phyloP scores from a whole-genome alignment of 225 moss, liverwort and hornwort species.

The Ulota crispa region DNA sequence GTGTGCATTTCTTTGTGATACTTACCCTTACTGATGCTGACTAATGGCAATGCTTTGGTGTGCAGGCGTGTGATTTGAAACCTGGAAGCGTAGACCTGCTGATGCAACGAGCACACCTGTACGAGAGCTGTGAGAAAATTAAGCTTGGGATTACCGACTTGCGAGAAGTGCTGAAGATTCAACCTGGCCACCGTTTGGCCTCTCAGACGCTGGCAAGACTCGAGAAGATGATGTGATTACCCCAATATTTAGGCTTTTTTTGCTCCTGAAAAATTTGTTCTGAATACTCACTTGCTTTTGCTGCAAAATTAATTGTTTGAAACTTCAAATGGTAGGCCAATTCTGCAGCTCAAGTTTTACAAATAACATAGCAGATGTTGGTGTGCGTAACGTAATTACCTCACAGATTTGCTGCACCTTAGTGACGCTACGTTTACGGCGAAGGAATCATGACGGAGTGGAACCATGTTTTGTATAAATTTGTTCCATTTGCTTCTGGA shows the following conservation, averaged over 20 bases:
- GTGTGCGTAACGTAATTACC: slow-evolving; percentile 27
- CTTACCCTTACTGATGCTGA: background rate
- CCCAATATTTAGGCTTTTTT: background rate
- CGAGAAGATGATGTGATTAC: slow-evolving; percentile 71
- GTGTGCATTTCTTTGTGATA: background rate
- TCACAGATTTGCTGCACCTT: slow-evolving; percentile 27
- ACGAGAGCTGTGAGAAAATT: slow-evolving; percentile 98
- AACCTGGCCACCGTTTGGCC: slow-evolving; percentile 70
- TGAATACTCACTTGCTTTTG: slow-evolving; percentile 24
- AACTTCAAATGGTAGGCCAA: slow-evolving; percentile 12
- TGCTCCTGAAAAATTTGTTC: slow-evolving; percentile 8
- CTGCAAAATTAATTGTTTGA: slow-evolving; percentile 25
- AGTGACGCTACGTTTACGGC: slow-evolving; percentile 20
- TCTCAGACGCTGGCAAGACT: slow-evolving; percentile 71
- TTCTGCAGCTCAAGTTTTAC: slow-evolving; percentile 27
- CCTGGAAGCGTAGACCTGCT: slow-evolving; percentile 58
- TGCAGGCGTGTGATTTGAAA: slow-evolving; percentile 82
- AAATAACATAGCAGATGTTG: slow-evolving; percentile 25
- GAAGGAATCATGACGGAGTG: slow-evolving; percentile 31
- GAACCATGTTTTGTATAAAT: slow-evolving; percentile 36
- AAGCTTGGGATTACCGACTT: slow-evolving; percentile 81
- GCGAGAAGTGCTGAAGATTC: slow-evolving; percentile 72
- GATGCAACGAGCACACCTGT: slow-evolving; percentile 89
- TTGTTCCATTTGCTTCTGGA: slow-evolving; percentile 28
- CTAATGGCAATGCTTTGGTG: slow-evolving; percentile 11